Percentiles rank a stretch among this genome's conserved stretches.
phyloP scores from a whole-genome alignment of 805 yeast genomes.

The Kuraishia piskuri region DNA sequence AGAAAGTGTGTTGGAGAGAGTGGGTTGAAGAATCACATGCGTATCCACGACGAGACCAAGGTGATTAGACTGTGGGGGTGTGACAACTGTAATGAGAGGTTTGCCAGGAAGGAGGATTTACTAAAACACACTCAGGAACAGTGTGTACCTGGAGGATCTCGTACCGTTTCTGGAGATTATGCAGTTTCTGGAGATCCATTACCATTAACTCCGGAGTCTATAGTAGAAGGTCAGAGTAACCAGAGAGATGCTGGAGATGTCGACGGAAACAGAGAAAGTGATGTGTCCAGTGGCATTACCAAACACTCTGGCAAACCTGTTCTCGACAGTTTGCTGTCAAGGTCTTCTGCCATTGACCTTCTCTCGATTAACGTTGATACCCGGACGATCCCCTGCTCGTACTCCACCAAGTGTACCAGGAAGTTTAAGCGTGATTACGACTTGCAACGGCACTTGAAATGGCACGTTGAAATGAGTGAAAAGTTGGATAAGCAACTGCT shows the following conservation, averaged over 20 bases:
- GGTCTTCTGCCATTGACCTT: slow-evolving; percentile 23
- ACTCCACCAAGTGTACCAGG: slow-evolving; percentile 37
- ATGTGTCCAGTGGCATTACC: neutral
- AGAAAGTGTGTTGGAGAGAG: slow-evolving; percentile 65
- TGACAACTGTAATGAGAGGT: slow-evolving; percentile 38
- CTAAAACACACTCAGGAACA: slow-evolving; percentile 43
- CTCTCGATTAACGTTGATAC: slow-evolving; percentile 27
- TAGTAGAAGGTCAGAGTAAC: neutral
- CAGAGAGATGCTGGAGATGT: no score
- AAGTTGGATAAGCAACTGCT: neutral
- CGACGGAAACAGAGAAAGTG: neutral
- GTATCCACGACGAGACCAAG: slow-evolving; percentile 48
- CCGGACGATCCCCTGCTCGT: slow-evolving; percentile 35
- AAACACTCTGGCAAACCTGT: neutral
- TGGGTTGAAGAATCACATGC: slow-evolving; percentile 69
- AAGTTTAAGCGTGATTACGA: slow-evolving; percentile 42
- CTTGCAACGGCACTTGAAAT: slow-evolving; percentile 37
- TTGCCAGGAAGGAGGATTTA: slow-evolving; percentile 49
- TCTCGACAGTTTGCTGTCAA: neutral
- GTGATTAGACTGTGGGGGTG: slow-evolving; percentile 64
- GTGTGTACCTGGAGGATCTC: neutral
- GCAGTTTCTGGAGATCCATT: neutral
- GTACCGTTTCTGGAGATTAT: no score
- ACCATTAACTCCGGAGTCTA: neutral
- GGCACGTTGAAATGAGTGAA: slow-evolving; percentile 32